A percentile compares a stretch with the other conserved stretches of the same genome.
Conservation (phyloP, 2,329 filamentous ascomycete genomes). For the Penicillium sp. region DNA sequence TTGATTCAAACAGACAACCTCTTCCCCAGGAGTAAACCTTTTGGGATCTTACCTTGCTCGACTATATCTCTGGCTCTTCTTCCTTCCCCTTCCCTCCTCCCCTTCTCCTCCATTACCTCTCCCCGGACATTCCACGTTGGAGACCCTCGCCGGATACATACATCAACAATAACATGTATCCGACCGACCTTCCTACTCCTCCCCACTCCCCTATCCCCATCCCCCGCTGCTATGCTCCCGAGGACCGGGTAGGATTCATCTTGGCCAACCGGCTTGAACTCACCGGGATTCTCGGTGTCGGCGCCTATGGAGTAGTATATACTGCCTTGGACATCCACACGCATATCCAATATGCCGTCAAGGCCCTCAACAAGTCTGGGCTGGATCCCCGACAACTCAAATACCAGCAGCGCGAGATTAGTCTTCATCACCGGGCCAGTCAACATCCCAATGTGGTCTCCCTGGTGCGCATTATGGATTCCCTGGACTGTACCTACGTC, state of each 20-base stretch:
- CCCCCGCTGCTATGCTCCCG: slow-evolving; percentile 67
- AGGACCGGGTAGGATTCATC: slow-evolving; percentile 84
- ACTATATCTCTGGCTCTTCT: neutral
- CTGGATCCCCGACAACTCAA: slow-evolving; percentile 84
- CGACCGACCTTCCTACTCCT: slow-evolving; percentile 54
- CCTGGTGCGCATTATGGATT: slow-evolving; percentile 90
- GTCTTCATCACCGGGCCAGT: slow-evolving; percentile 86
- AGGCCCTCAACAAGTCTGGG: slow-evolving; percentile 93
- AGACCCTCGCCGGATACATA: neutral
- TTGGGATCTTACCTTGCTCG: neutral
- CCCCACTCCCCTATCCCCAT: slow-evolving; percentile 50
- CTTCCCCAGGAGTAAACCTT: slow-evolving; percentile 2
- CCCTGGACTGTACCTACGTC: slow-evolving; percentile 90
- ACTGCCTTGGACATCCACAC: slow-evolving; percentile 83
- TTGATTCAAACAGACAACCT: neutral
- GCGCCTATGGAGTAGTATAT: slow-evolving; percentile 97
- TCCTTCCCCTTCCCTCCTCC: slow-evolving; percentile 2
- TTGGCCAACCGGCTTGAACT: slow-evolving; percentile 84
- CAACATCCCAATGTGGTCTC: slow-evolving; percentile 92
- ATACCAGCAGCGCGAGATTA: slow-evolving; percentile 93
- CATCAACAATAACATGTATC: slow-evolving; percentile 45
- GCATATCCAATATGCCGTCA: slow-evolving; percentile 86
- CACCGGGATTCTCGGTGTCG: slow-evolving; percentile 84
- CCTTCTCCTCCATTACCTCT: slow-evolving; percentile 13
- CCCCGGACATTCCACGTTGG: slow-evolving; percentile 20